These are phyloP conservation scores for Sporodiniella umbellata DNA, from an alignment of 371 early-diverging fungal species.

Conservation along the genomic window DNA sequence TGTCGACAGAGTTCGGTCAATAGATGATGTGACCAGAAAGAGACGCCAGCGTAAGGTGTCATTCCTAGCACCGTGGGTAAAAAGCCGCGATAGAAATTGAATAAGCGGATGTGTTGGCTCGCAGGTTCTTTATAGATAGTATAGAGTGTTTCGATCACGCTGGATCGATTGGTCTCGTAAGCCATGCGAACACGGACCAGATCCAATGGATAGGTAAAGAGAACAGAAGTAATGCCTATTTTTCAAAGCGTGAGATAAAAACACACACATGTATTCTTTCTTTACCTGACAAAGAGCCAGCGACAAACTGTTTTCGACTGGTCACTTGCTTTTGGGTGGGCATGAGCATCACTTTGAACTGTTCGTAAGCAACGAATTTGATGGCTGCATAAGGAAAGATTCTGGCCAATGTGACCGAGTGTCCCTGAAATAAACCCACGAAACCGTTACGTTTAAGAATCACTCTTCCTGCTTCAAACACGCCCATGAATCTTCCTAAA, in stretches of 20 bases:
- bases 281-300: conserved; percentile 74
- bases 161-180: conserved; percentile 48
- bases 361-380: conserved; percentile 89
- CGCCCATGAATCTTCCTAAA: conserved; percentile 72
- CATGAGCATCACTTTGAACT: conserved; percentile 62
- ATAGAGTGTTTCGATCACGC: conserved; percentile 23
- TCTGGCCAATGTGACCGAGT: conserved; percentile 82
- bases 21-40: conserved; percentile 71
- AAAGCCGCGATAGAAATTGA: conserved; percentile 90
- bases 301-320: conserved; percentile 52
- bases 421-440: conserved; percentile 86
- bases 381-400: conserved; percentile 94
- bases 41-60: conserved; percentile 91
- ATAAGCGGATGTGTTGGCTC: conserved; percentile 18
- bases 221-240: conserved; percentile 76
- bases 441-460: conserved; percentile 69
- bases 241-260: conserved; percentile 1
- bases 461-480: conserved; percentile 69
- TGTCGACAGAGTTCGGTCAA: conserved; percentile 52
- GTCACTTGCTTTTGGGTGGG: conserved; percentile 54
- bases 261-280: too few relatives aligned
- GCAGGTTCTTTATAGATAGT: conserved; percentile 46
- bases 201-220: conserved; percentile 89
- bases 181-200: conserved; percentile 87
- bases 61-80: conserved; percentile 81